phyloP scores from a whole-genome alignment of 1,284 basidiomycete genomes.

The Peniophora sp. region DNA sequence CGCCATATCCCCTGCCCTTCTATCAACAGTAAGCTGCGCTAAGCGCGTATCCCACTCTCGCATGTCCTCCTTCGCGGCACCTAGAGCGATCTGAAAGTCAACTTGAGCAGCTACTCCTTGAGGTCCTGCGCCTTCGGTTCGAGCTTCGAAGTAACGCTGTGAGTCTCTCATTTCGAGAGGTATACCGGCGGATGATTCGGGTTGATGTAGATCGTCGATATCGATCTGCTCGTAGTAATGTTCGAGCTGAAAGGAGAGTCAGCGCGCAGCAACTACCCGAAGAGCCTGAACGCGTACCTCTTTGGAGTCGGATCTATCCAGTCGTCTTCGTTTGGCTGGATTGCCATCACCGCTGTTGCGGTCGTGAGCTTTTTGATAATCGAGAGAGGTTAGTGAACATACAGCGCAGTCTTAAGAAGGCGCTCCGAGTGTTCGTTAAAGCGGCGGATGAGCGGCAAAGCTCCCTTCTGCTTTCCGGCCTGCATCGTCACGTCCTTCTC shows the following conservation, averaged over 20 bases:
- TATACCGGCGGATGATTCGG: constrained; percentile 58
- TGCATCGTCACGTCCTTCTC: constrained; percentile 93
- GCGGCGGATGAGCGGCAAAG: constrained; percentile 88
- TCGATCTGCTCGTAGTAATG: constrained; percentile 69
- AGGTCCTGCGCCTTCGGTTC: constrained; percentile 28
- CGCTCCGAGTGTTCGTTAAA: constrained; percentile 97
- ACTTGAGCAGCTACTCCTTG: constrained; percentile 25
- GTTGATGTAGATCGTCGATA: constrained; percentile 78
- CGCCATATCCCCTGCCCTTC: constrained; percentile 57
- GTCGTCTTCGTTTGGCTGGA: constrained; percentile 51
- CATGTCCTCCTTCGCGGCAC: constrained; percentile 37
- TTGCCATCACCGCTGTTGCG: constrained; percentile 34
- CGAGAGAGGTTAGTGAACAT: constrained; percentile 26
- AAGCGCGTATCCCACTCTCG: constrained; percentile 53
- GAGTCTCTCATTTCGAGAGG: constrained; percentile 78
- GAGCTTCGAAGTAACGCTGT: constrained; percentile 68
- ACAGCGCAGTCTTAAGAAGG: constrained; percentile 73
- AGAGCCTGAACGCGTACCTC: constrained; percentile 18
- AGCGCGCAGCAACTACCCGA: neutral
- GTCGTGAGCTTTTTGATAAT: neutral
- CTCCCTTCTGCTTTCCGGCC: constrained; percentile 80
- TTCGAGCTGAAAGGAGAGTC: constrained; percentile 19
- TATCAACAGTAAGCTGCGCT: constrained; percentile 55
- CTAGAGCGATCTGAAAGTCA: constrained; percentile 37
- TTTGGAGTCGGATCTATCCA: constrained; percentile 28